Evolutionary conservation across 1,284 basidiomycete genomes (phyloP), one percentile per base, ranked within the genome.

Genomic region (Moesziomyces antarcticus): DNA sequence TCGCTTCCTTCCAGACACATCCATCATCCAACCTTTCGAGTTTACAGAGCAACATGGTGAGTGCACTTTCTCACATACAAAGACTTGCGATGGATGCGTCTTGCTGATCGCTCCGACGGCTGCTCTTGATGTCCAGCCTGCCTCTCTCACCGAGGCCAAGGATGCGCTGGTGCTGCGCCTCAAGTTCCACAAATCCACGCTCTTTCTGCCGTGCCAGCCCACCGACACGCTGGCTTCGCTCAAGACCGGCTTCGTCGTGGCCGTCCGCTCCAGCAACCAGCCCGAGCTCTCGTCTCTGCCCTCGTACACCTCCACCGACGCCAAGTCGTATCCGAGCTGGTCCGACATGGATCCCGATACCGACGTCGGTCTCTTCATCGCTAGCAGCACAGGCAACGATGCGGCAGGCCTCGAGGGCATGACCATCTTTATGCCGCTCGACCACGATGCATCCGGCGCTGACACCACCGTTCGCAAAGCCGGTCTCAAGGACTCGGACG

Each of bases 181-280:
- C 50, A 73, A 73, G 35, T 73, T 69, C 41, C 62, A 68, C 61
- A 73, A 69, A 46, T 59, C 61, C 4, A 73, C 71, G 10, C 57
- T 73, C 42, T 73, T 73, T 42, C 20, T 73, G 13, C 42, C 71
- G 41, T 68, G 65, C 42, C 56, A 54, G n/a, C 71, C 66, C 9
- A 50, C 57, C 5, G 60, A 66, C 11, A 9, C 54, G 11, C 42
- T 73, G 1, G 46, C 57, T 3, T 47, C 54, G 35, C 57, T 73
- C 51, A 73, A 69, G 42, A 3, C 18, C n/a, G 50, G 61, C 54
- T 65, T 73, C 21, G 50, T 73, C 13, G 46, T 54, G 4, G 61
- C 71, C 6, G 57, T 62, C 7, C 50, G 43, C 22, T 54, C 57
- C 20, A 65, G 61, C 41, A 58, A 61, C 43, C 71, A 73, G 42